phyloP scores from a whole-genome alignment of 305 asterid genomes.

The Galium porrigens region DNA sequence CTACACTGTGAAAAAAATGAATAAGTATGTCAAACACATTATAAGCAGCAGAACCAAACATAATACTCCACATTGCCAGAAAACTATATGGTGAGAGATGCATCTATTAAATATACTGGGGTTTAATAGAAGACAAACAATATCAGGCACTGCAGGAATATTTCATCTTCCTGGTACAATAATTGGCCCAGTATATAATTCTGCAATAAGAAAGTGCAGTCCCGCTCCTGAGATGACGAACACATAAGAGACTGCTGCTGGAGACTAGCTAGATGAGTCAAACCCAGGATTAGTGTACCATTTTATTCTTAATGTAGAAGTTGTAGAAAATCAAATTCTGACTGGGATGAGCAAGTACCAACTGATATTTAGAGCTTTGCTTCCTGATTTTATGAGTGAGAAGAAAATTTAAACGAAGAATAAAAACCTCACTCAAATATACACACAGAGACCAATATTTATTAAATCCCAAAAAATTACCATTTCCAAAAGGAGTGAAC shows the following conservation, averaged over 20 bases:
- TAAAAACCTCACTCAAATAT: background rate
- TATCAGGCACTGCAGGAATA: background rate
- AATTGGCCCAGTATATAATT: background rate
- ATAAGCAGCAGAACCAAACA: conserved; percentile 8
- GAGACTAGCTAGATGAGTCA: background rate
- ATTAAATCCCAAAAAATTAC: conserved; percentile 24
- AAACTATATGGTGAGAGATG: background rate
- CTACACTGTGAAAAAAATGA: background rate
- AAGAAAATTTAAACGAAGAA: background rate
- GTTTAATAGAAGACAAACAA: background rate
- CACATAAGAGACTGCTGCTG: background rate
- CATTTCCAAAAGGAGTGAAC: conserved; percentile 91
- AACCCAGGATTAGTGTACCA: background rate
- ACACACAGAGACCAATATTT: background rate
- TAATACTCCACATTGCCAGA: background rate
- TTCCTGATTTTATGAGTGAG: background rate
- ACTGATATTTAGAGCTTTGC: background rate
- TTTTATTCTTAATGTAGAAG: background rate
- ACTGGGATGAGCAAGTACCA: background rate
- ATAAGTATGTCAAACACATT: conserved; percentile 4
- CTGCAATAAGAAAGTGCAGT: background rate
- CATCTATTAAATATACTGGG: background rate
- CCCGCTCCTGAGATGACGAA: too few species aligned
- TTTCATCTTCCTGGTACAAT: conserved; percentile 1
- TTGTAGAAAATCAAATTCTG: background rate